Conservation (phyloP, 768 basidiomycete species). For the Strobilomyces confusus region DNA sequence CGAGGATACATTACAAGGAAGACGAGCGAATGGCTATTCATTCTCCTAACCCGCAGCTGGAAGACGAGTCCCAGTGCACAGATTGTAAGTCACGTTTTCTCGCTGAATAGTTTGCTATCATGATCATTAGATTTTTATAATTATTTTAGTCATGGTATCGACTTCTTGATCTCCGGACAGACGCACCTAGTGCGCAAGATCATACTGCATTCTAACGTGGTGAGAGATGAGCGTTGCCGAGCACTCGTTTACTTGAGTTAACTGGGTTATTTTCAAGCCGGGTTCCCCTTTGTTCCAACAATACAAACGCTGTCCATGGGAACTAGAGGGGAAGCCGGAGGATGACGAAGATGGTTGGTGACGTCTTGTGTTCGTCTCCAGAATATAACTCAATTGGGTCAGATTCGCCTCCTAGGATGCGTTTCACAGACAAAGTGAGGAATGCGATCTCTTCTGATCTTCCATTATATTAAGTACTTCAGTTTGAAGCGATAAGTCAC, state of each 20-base stretch:
- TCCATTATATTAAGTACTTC: not conserved
- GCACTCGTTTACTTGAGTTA: not conserved
- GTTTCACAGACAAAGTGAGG: slow-evolving; percentile 64
- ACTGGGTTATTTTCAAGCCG: slow-evolving; percentile 44
- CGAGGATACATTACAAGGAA: slow-evolving; percentile 79
- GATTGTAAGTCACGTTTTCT: slow-evolving; percentile 40
- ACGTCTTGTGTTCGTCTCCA: not conserved
- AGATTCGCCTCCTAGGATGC: slow-evolving; percentile 76
- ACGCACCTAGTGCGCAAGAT: slow-evolving; percentile 80
- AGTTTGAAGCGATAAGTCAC: slow-evolving; percentile 78
- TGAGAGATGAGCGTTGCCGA: slow-evolving; percentile 35
- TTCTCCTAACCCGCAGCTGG: slow-evolving; percentile 39
- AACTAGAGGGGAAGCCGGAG: slow-evolving; percentile 73
- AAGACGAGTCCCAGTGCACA: slow-evolving; percentile 47
- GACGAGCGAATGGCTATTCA: slow-evolving; percentile 88
- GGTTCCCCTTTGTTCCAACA: slow-evolving; percentile 87
- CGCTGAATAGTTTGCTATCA: not conserved
- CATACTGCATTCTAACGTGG: slow-evolving; percentile 83
- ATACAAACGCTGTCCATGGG: slow-evolving; percentile 91
- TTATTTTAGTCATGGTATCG: slow-evolving; percentile 88
- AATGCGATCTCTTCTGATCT: not conserved
- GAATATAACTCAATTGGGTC: not conserved
- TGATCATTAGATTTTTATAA: slow-evolving; percentile 75
- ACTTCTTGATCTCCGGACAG: slow-evolving; percentile 74
- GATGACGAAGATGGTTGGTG: slow-evolving; percentile 75